These are phyloP conservation scores for Beauveria asiatica DNA, from an alignment of 2,329 filamentous ascomycete species.

Conservation along the genomic window DNA sequence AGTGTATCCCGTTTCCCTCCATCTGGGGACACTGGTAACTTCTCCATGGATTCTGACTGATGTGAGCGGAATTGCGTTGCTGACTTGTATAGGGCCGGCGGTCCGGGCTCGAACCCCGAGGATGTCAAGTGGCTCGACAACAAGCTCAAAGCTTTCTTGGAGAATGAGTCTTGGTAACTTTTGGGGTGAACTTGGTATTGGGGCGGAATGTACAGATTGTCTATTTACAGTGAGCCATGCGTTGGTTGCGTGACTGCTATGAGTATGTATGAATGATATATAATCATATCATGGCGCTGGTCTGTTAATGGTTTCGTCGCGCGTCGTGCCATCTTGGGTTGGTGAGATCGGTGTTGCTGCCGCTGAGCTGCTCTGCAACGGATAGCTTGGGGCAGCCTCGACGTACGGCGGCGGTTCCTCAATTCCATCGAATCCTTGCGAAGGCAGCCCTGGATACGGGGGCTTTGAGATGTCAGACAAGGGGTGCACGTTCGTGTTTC, in stretches of 20 bases:
- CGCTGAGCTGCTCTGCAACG: not conserved
- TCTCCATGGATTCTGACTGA: not conserved
- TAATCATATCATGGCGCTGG: not conserved
- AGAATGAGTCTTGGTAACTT: constrained; percentile 13
- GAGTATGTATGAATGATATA: not conserved
- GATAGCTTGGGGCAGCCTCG: not conserved
- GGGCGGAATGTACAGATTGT: not conserved
- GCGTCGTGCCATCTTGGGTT: not conserved
- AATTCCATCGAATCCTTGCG: not conserved
- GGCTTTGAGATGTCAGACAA: not conserved
- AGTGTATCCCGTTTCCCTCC: constrained; percentile 30
- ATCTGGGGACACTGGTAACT: constrained; percentile 34
- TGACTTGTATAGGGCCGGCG: constrained; percentile 44
- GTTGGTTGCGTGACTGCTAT: not conserved
- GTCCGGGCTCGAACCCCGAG: constrained; percentile 60
- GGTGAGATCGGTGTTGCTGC: not conserved
- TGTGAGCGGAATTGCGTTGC: not conserved
- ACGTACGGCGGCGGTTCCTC: constrained; percentile 6
- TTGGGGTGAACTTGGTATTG: not conserved
- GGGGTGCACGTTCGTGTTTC: not conserved
- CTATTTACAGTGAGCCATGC: constrained; percentile 3
- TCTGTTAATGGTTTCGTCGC: not conserved
- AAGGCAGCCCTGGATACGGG: not conserved
- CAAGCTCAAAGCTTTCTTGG: constrained; percentile 41
- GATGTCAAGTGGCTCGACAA: constrained; percentile 67